phyloP scores from a whole-genome alignment of 805 yeast genomes.

The Peterozyma toletana region DNA sequence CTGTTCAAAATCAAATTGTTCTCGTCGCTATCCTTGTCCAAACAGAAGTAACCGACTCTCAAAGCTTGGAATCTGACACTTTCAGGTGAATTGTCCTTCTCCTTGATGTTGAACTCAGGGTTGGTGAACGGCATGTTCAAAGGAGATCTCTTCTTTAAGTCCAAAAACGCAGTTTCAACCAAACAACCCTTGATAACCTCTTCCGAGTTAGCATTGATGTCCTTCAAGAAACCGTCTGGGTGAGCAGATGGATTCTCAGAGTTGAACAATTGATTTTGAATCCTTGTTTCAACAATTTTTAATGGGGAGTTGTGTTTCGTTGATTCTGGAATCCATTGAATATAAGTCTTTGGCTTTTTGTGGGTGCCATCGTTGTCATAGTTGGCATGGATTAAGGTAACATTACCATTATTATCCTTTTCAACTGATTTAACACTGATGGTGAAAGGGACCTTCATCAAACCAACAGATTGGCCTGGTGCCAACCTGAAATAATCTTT shows the following conservation, averaged over 20 bases:
- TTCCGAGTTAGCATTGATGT: constrained; percentile 77
- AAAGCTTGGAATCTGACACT: constrained; percentile 97
- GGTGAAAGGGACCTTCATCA: constrained; percentile 84
- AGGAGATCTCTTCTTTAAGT: constrained; percentile 66
- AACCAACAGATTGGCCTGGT: constrained; percentile 91
- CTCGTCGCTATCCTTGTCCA: constrained; percentile 68
- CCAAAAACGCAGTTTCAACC: constrained; percentile 71
- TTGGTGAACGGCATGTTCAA: constrained; percentile 58
- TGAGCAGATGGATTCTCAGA: constrained; percentile 86
- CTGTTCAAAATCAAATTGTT: constrained; percentile 73
- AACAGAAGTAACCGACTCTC: constrained; percentile 91
- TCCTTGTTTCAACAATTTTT: constrained; percentile 66
- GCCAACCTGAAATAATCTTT: constrained; percentile 88
- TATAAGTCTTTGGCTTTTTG: constrained; percentile 88
- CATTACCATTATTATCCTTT: constrained; percentile 54
- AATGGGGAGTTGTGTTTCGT: constrained; percentile 56
- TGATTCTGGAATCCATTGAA: constrained; percentile 91
- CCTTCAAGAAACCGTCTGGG: constrained; percentile 84
- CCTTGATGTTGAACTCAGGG: constrained; percentile 64
- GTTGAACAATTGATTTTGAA: constrained; percentile 80
- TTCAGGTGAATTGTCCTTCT: constrained; percentile 58
- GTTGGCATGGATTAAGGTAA: constrained; percentile 66
- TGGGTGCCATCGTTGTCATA: constrained; percentile 55
- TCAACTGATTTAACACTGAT: constrained; percentile 65
- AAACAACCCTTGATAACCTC: constrained; percentile 56